Percentiles rank a stretch among this genome's conserved stretches.
phyloP scores from a whole-genome alignment of 331 rosid species.

The Rosa hybrid region DNA sequence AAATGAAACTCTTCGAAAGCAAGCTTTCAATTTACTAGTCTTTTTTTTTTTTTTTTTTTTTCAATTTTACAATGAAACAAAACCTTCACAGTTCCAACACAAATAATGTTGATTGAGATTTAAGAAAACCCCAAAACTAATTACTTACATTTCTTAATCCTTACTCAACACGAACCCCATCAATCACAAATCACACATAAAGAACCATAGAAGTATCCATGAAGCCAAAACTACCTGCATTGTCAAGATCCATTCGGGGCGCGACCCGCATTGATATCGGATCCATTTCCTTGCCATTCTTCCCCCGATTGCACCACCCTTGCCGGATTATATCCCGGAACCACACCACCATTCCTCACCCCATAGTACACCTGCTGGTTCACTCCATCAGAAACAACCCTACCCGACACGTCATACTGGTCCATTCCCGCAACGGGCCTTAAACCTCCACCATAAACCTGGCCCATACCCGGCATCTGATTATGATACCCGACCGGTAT shows the following conservation, averaged over 20 bases:
- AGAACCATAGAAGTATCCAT: background rate
- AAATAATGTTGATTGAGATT: background rate
- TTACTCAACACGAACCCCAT: background rate
- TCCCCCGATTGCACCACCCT: slow-evolving; percentile 46
- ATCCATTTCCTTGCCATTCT: slow-evolving; percentile 47
- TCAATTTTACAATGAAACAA: background rate
- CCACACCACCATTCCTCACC: slow-evolving; percentile 38
- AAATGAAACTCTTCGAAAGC: background rate
- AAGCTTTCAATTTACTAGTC: background rate
- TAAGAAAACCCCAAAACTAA: background rate
- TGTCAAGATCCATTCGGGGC: slow-evolving; percentile 31
- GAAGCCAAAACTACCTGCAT: background rate
- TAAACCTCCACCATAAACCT: slow-evolving; percentile 49
- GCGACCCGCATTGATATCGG: slow-evolving; percentile 47
- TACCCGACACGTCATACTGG: slow-evolving; percentile 38
- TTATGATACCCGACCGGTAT: slow-evolving; percentile 58
- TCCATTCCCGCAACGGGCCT: slow-evolving; percentile 42
- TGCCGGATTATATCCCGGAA: slow-evolving; percentile 33
- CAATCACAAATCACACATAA: background rate
- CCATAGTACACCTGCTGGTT: slow-evolving; percentile 53
- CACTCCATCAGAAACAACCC: slow-evolving; percentile 40
- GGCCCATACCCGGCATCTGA: slow-evolving; percentile 46
- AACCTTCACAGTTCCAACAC: background rate
- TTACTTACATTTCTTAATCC: background rate
- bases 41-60: background rate